These are phyloP conservation scores for Ensete ventricosum DNA, from an alignment of 176 grass and related monocot genomes.

Conservation along the genomic window DNA sequence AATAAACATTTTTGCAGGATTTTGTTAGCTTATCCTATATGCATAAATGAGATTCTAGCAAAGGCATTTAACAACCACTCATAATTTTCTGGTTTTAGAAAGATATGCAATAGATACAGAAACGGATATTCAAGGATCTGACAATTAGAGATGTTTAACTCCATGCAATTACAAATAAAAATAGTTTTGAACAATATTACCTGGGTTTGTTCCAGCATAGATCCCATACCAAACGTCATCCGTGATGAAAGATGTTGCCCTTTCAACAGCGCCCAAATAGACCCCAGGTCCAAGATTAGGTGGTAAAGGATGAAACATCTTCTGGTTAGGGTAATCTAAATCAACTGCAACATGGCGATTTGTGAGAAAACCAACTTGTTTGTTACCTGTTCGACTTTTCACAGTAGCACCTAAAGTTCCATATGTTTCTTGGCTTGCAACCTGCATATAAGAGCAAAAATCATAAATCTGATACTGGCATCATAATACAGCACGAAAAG, in stretches of 20 bases:
- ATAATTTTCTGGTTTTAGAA: not conserved
- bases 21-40: not conserved
- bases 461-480: slow-evolving; percentile 6
- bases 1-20: not conserved
- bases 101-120: not conserved
- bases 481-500: not conserved
- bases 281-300: slow-evolving; percentile 97
- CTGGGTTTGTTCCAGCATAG: slow-evolving; percentile 96
- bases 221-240: slow-evolving; percentile 99
- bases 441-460: slow-evolving; percentile 31
- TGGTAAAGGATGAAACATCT: slow-evolving; percentile 98
- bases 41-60: not conserved
- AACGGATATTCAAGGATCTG: not conserved
- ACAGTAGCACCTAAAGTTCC: slow-evolving; percentile 93
- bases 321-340: slow-evolving; percentile 96
- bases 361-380: slow-evolving; percentile 93
- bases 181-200: slow-evolving; percentile 37
- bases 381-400: slow-evolving; percentile 80
- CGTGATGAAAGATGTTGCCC: slow-evolving; percentile 93
- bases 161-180: slow-evolving; percentile 14
- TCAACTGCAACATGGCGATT: slow-evolving; percentile 94
- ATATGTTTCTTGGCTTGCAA: slow-evolving; percentile 96
- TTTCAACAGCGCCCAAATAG: slow-evolving; percentile 95
- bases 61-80: not conserved
- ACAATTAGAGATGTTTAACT: slow-evolving; percentile 4